A percentile compares a stretch with the other conserved stretches of the same genome.
phyloP scores from a whole-genome alignment of 2,329 filamentous ascomycete species.

The Chaetomiaceae sp. region DNA sequence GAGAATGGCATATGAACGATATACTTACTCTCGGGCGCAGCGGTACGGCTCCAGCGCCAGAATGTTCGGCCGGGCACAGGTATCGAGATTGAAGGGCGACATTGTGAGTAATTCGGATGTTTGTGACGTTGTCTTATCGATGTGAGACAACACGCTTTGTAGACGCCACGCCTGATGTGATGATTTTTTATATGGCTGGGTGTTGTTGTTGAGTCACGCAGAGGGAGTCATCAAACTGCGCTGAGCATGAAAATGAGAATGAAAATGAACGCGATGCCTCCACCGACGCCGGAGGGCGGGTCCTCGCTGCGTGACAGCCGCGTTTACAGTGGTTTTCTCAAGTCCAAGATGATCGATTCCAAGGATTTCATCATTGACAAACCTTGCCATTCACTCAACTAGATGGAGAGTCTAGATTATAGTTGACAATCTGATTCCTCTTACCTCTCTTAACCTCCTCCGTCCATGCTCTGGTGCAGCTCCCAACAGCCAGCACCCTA shows the following conservation, averaged over 20 bases:
- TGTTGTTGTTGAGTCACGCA: constrained; percentile 7
- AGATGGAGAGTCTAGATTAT: too few species aligned
- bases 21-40: constrained; percentile 70
- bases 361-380: too few species aligned
- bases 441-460: too few species aligned
- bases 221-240: constrained; percentile 5
- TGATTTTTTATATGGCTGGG: constrained; percentile 6
- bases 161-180: too few species aligned
- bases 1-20: too few species aligned
- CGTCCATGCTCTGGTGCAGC: too few species aligned
- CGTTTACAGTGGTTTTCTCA: background rate
- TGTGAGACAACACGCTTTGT: background rate
- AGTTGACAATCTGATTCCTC: too few species aligned
- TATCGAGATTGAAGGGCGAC: constrained; percentile 65
- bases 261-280: background rate
- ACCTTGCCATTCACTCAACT: background rate
- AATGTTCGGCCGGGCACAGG: constrained; percentile 71
- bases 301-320: background rate
- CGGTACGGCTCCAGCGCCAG: constrained; percentile 71
- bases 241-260: background rate
- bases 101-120: constrained; percentile 29
- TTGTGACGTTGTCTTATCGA: background rate
- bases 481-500: too few species aligned
- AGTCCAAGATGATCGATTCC: too few species aligned
- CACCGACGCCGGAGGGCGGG: constrained; percentile 15